Evolutionary conservation across 345 rosid species (phyloP).

Genomic region (Turritis glabra): DNA sequence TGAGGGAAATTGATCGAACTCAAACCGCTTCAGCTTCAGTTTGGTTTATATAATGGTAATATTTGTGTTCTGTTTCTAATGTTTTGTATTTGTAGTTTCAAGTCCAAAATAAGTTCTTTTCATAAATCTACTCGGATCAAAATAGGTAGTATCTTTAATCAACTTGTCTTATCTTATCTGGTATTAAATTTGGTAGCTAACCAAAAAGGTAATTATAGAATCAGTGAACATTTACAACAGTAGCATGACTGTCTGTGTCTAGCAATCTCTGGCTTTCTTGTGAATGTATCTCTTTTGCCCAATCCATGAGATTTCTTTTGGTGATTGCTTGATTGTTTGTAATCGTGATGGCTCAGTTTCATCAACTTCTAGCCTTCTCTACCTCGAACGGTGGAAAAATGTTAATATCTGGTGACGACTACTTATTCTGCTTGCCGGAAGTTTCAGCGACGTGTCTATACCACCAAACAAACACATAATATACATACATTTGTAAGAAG

Average conservation of each 20-base stretch:
- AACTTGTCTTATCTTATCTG: neutral
- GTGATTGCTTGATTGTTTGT: neutral
- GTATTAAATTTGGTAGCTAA: neutral
- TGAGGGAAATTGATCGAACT: neutral
- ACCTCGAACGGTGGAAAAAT: slow-evolving; percentile 4
- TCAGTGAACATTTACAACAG: neutral
- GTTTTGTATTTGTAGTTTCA: neutral
- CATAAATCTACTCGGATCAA: neutral
- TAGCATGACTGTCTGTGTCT: neutral
- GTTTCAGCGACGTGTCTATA: slow-evolving; percentile 14
- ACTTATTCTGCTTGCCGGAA: slow-evolving; percentile 12
- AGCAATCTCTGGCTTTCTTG: too few species aligned
- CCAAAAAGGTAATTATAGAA: neutral
- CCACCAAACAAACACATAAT: neutral
- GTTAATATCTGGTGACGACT: slow-evolving; percentile 1
- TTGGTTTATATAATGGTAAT: neutral
- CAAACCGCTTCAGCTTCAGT: neutral
- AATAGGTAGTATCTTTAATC: neutral
- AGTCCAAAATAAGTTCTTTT: neutral
- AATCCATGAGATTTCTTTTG: too few species aligned
- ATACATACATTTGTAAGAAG: neutral
- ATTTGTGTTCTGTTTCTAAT: neutral
- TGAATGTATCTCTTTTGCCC: too few species aligned
- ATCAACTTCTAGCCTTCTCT: slow-evolving; percentile 16
- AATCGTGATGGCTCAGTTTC: slow-evolving; percentile 3